Conservation (phyloP, 2,329 filamentous ascomycete genomes). For the Septoria linicola region DNA sequence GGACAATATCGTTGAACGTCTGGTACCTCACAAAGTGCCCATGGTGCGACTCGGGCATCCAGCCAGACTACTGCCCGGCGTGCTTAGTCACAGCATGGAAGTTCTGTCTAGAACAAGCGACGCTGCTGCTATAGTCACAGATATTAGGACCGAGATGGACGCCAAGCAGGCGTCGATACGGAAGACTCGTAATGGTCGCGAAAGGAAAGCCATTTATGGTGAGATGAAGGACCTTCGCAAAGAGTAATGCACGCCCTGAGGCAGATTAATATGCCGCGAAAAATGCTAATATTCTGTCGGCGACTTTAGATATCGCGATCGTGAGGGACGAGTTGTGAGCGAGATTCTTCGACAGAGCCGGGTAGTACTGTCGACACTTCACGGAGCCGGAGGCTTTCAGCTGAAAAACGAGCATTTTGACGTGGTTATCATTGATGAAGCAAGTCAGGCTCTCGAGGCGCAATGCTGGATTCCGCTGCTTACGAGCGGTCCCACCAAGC, state of each 20-base stretch:
- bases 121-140: constrained; percentile 82
- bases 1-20: constrained; percentile 94
- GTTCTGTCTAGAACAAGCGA: constrained; percentile 88
- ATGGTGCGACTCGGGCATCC: constrained; percentile 91
- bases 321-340: constrained; percentile 78
- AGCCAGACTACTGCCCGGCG: constrained; percentile 81
- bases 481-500: constrained; percentile 65
- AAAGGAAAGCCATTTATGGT: constrained; percentile 76
- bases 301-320: constrained; percentile 56
- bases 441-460: constrained; percentile 90
- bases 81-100: constrained; percentile 86
- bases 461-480: constrained; percentile 95
- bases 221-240: constrained; percentile 83
- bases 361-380: constrained; percentile 87
- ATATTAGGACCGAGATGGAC: constrained; percentile 91
- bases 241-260: constrained; percentile 49
- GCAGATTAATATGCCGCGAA: too few relatives aligned
- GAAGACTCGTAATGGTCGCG: constrained; percentile 78
- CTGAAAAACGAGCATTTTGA: constrained; percentile 80
- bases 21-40: constrained; percentile 78
- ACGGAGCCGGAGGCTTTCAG: constrained; percentile 85
- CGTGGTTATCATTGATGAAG: constrained; percentile 93
- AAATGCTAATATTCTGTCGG: constrained; percentile 40
- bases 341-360: constrained; percentile 73
- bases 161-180: constrained; percentile 82